Evolutionary conservation across 2,329 filamentous ascomycete species (phyloP), one percentile per base, ranked within the genome.

Genomic region (Ophiostoma quercus): DNA sequence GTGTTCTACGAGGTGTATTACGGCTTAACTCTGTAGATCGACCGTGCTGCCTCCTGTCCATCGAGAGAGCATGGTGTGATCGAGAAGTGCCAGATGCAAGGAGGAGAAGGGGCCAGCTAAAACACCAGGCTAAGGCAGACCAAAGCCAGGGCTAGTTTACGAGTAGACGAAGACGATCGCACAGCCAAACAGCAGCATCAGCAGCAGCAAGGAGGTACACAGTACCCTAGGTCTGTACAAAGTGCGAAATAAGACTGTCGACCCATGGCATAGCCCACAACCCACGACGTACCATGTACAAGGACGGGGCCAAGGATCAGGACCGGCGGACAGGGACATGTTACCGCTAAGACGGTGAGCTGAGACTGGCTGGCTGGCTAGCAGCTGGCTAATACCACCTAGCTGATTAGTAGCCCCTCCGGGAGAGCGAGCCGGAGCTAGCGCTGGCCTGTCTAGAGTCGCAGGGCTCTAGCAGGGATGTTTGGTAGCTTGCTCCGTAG

Each of bases 351-450:
- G 43, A 47, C 43, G 43, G 19, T 8, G 51, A 57, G 51, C 51
- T 57, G 51, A 57, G 22, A 25, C 51, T 25, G 51, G 9, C 22
- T 57, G 51, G 22, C 22, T 25, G 9, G 51, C 12, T 57, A 29
- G 51, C 19, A 47, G 16, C 43, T n/a, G 16, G 43, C 43, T 16
- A 19, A 16, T 47, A n/a, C 14, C 14, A 47, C 43, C 43, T 47
- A 19, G 14, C 16, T 47, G 43, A 47, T 47, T 19, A 47, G 7
- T 47, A 47, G 43, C 51, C n/a, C 47, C n/a, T 19, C 60, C 60
- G 60, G 60, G 19, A 63, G 29, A 63, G 16, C 60, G 16, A 63
- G 29, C 60, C 60, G 60, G 60, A 37, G 29, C 60, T 63, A 63
- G 60, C 29, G 60, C 60, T n/a, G 8, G 60, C 29, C 9, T 16